Base-by-base conservation (phyloP, 2,329 filamentous ascomycete genomes). In the Trichoderma sp. region DNA sequence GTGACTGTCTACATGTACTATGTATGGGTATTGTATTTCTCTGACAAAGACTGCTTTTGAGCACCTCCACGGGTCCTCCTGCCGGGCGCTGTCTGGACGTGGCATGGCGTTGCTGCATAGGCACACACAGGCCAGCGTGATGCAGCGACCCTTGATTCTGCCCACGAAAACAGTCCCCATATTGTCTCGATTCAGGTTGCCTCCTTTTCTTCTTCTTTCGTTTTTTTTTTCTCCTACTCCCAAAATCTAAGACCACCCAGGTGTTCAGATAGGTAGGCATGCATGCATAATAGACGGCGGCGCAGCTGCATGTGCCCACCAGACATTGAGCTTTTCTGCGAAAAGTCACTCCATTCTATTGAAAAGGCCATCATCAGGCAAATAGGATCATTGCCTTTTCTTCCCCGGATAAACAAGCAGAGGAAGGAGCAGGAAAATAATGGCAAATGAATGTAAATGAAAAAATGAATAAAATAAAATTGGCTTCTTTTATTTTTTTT, bases 271-370 rank as follows among this genome's bases (percentile, higher is more conserved):
- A 66, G 28, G 39, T 59, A 66, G 28, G 39, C 39, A 59, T 51
- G 39, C 43, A 46, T 46, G 10, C 30, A 64, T 37, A 64, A 43
- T 69, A 71, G 26, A 37, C 69, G 16, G 49, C 56, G 46, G 24
- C 52, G 52, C 52, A 60, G 52, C 65, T 68, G 65, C 65, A 68
- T 32, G 56, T 54, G 43, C 46, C 66, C 59, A 51, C 70, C 54
- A 67, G 56, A 71, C 34, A 58, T n/a, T n/a, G n/a, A n/a, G 66
- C 39, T 30, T 49, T 30, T 49, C 26, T 34, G n/a, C 52, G 34
- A 46, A n/a, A 52, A 64, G 56, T 43, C 52, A 37, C 32, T 46
- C 66, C 14, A 10, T 59, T 26, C 67, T 14, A 11, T 59, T 26
- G 54, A 46, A 21, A 59, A 67, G 61, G 26, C 24, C 61, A 32